Evolutionary conservation across 2,329 filamentous ascomycete species (phyloP).

Genomic region (Ophiocordyceps robertsii): DNA sequence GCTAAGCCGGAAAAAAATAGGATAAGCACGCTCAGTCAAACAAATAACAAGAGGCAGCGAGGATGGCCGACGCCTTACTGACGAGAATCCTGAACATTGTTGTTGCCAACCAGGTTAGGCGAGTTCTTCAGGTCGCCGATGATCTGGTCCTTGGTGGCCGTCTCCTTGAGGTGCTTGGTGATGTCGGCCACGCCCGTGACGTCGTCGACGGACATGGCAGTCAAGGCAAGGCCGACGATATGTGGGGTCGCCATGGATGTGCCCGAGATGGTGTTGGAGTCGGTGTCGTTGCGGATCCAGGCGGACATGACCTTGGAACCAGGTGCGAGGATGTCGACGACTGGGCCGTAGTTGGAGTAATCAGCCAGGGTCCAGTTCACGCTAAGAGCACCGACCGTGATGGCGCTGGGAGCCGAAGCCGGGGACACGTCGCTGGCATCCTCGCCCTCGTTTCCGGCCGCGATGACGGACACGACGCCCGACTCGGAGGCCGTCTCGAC

Average conservation of each 20-base stretch:
- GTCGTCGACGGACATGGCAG: constrained; percentile 31
- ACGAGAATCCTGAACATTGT: constrained; percentile 16
- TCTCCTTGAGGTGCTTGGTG: constrained; percentile 24
- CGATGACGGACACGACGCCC: constrained; percentile 38
- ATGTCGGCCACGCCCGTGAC: constrained; percentile 20
- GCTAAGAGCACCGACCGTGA: constrained; percentile 23
- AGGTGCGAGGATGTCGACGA: constrained; percentile 38
- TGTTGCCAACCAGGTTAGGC: constrained; percentile 36
- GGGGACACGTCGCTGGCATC: constrained; percentile 14
- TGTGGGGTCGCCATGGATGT: constrained; percentile 55
- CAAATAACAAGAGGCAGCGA: too few species aligned
- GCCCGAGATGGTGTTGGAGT: constrained; percentile 36
- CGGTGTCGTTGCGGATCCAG: constrained; percentile 29
- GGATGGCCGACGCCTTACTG: background rate
- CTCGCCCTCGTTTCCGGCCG: constrained; percentile 37
- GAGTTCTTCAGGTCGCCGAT: constrained; percentile 24
- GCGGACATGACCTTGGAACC: constrained; percentile 32
- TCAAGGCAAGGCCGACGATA: constrained; percentile 40
- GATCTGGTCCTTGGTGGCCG: constrained; percentile 26
- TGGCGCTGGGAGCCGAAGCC: constrained; percentile 16
- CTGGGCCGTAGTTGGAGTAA: constrained; percentile 37
- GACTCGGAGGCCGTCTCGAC: constrained; percentile 27
- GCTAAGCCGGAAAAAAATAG: too few species aligned
- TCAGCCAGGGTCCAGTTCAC: constrained; percentile 22
- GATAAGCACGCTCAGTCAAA: too few species aligned